Evolutionary conservation across 2,329 filamentous ascomycete species (phyloP), one percentile per base, ranked within the genome.

Genomic region (Diaporthe ilicicola): DNA sequence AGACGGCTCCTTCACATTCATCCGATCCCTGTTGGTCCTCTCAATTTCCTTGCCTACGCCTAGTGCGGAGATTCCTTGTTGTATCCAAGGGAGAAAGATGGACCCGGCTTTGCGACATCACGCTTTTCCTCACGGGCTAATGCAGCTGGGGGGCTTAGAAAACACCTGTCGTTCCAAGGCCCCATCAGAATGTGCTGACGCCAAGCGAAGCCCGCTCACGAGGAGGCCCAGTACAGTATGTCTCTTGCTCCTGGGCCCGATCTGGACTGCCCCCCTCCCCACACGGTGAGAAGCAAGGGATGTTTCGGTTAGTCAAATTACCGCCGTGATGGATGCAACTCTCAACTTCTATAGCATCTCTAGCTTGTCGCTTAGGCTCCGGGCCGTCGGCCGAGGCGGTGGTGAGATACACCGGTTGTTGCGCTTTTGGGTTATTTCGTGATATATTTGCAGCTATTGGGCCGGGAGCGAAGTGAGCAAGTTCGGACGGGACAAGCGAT

Each of bases 111-210:
- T 27, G 51, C 53, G 29, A 67, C 29, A 67, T 56, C 39, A 44
- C 39, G 54, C 48, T n/a, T 15, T 27, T 54, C 51, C 22, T 24
- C 53, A 34, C n/a, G 54, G 61, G 39, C 65, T 48, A 67, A 46
- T 67, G 65, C 65, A 46, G 51, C 15, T 17, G 42, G 42, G 39
- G 29, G 37, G 39, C 24, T 15, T 27, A 50, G 65, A 67, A 39
- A 37, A 39, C 34, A 48, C 65, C 39, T 34, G 29, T 46, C 50
- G n/a, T 53, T 44, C 24, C 24, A 44, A 24, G 27, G 27, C 19
- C 29, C 64, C 39, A 67, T 53, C 39, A 48, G 29, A 48, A 55
- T 67, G 37, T 56, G 51, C 65, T 55, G 65, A 67, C 37, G 65
- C 65, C 51, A 67, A 56, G 65, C 51, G 51, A 34, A 13, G 19